Evolutionary conservation across 768 basidiomycete genomes (phyloP).

Genomic region (Tulasnella sp.): DNA sequence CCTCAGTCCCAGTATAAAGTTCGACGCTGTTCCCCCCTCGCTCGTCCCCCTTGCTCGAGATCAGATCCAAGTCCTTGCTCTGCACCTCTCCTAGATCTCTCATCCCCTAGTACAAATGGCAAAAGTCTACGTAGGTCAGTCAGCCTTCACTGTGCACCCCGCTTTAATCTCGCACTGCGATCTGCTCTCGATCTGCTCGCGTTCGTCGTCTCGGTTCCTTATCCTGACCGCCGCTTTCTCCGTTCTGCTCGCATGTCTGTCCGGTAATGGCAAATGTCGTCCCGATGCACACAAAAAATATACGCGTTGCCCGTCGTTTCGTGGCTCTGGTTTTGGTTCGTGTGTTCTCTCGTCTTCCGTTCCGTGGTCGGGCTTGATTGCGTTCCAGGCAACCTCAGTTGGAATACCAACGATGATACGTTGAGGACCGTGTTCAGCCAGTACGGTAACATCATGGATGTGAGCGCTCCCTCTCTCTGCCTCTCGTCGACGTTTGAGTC

Average conservation of each 20-base stretch:
- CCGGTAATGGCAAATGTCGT: constrained; percentile 26
- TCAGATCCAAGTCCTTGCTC: constrained; percentile 5
- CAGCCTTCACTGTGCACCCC: constrained; percentile 17
- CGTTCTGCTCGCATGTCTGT: constrained; percentile 33
- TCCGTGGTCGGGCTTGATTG: constrained; percentile 29
- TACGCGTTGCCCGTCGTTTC: constrained; percentile 18
- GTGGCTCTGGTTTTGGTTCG: constrained; percentile 53
- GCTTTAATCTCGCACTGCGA: neutral
- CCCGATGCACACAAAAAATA: neutral
- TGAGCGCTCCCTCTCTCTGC: constrained; percentile 38
- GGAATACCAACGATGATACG: constrained; percentile 90
- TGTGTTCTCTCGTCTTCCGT: constrained; percentile 14
- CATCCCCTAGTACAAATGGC: constrained; percentile 39
- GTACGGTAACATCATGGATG: constrained; percentile 81
- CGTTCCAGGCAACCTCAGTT: constrained; percentile 79
- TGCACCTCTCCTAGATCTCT: neutral
- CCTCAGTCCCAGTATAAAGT: neutral
- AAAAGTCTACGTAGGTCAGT: constrained; percentile 93
- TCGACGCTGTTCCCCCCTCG: neutral
- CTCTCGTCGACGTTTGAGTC: constrained; percentile 16
- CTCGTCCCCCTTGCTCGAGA: neutral
- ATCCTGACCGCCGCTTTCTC: constrained; percentile 1
- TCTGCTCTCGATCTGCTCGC: neutral
- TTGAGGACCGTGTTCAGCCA: constrained; percentile 78
- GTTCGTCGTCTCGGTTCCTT: neutral